Base-by-base conservation (phyloP, 139 green algal species). In the Picochlorum costavermella region DNA sequence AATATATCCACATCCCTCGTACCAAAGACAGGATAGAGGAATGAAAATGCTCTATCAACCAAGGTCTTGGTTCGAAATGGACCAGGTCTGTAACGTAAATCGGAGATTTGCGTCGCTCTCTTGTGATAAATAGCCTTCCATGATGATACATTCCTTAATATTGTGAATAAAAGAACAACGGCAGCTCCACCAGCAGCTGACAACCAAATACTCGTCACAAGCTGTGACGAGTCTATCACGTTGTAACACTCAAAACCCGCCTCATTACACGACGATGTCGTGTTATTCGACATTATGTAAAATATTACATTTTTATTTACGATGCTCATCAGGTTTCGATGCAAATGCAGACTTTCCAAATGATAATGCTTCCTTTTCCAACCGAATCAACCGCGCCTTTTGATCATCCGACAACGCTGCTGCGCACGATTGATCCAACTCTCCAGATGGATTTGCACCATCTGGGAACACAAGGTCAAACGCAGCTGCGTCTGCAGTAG, bases 41-140 rank as follows among this genome's bases (percentile, higher is more conserved):
- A 61, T 12, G 56, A 61, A 30, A 30, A 61, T 59, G n/a, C 12
- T 20, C 25, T 17, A 29, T 17, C 20, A 30, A 28, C 20, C 33
- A 0, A 6, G 20, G 23, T 20, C 6, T 16, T 28, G 20, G 12
- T 28, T 11, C 51, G 20, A 16, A 61, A 29, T 8, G 56, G 56
- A n/a, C 28, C 2, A 20, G 56, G 56, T 26, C 56, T 17, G 13
- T 17, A 61, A 1, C 40, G 14, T 14, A 61, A 45, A 45, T 61
- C 28, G 9, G 56, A 45, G 11, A 61, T 61, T 61, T 61, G 56
- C 14, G 46, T 53, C 46, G 46, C 46, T 53, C 46, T 53, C 46
- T 53, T 53, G 46, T 53, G 46, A 53, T 53, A 53, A 6, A 53
- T 53, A 8, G 46, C 8, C 46, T 53, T 53, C 46, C 46, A 53